phyloP scores from a whole-genome alignment of 768 basidiomycete species.

The Antrodiella citrinella region DNA sequence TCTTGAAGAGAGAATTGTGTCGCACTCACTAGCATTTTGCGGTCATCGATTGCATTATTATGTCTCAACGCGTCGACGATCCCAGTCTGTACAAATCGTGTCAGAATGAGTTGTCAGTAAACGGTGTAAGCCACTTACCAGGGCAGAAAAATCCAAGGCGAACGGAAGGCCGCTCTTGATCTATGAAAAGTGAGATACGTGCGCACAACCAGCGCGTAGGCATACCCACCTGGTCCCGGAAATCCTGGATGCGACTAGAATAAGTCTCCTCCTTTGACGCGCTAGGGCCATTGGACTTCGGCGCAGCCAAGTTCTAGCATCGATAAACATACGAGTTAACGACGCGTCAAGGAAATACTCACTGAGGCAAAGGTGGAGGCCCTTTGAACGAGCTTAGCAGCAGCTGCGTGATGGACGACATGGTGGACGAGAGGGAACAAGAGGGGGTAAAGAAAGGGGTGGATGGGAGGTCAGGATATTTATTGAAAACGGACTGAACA shows the following conservation, averaged over 20 bases:
- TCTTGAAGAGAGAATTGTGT: too few relatives aligned
- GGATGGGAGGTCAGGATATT: background rate
- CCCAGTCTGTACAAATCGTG: conserved; percentile 34
- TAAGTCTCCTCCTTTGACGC: background rate
- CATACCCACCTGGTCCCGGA: conserved; percentile 34
- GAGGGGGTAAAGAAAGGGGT: background rate
- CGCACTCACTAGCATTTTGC: conserved; percentile 64
- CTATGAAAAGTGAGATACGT: conserved; percentile 19
- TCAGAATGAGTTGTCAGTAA: background rate
- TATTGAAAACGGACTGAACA: background rate
- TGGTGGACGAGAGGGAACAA: background rate
- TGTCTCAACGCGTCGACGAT: conserved; percentile 55
- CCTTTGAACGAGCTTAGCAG: background rate
- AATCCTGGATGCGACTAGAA: conserved; percentile 24
- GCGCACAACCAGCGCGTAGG: background rate
- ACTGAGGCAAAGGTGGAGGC: conserved; percentile 1
- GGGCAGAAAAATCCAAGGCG: conserved; percentile 28
- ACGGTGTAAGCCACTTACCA: conserved; percentile 23
- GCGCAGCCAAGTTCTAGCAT: too few relatives aligned
- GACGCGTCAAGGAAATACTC: background rate
- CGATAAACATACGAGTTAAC: background rate
- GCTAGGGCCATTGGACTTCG: background rate
- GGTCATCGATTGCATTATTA: conserved; percentile 61
- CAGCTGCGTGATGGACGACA: background rate
- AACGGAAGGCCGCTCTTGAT: conserved; percentile 35